These are phyloP conservation scores for Pleurotus giganteus DNA, from an alignment of 768 basidiomycete species.

Conservation along the genomic window DNA sequence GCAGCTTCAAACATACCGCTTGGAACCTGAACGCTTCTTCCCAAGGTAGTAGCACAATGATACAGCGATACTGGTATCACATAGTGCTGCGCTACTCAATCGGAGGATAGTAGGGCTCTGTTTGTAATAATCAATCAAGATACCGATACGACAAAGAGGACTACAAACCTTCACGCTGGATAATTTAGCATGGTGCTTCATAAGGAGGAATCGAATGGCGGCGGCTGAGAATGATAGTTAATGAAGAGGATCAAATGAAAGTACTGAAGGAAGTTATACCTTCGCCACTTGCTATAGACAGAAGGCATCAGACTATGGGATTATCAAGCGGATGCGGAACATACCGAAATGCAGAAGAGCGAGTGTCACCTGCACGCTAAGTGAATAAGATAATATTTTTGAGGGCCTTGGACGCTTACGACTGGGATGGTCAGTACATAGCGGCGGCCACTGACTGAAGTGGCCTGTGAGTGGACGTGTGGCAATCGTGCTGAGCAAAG, in stretches of 20 bases:
- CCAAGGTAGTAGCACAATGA: slow-evolving; percentile 29
- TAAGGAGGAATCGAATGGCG: slow-evolving; percentile 24
- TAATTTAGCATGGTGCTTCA: slow-evolving; percentile 22
- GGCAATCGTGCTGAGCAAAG: neutral
- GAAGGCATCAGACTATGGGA: neutral
- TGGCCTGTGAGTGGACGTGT: neutral
- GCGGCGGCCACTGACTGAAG: slow-evolving; percentile 22
- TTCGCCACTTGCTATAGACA: slow-evolving; percentile 26
- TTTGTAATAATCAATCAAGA: too few species aligned
- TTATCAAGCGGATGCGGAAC: neutral
- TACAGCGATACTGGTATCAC: slow-evolving; percentile 29
- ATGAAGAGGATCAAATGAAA: neutral
- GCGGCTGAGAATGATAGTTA: slow-evolving; percentile 19
- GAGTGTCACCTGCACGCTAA: slow-evolving; percentile 18
- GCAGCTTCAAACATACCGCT: too few species aligned
- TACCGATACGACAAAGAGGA: too few species aligned
- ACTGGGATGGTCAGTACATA: slow-evolving; percentile 18
- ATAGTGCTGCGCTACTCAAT: slow-evolving; percentile 27
- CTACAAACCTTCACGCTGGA: slow-evolving; percentile 25
- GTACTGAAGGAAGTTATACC: slow-evolving; percentile 16
- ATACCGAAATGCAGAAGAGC: slow-evolving; percentile 27
- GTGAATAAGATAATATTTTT: neutral
- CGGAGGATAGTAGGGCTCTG: slow-evolving; percentile 30
- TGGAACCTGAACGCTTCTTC: slow-evolving; percentile 31
- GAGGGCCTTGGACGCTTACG: slow-evolving; percentile 11